Percentiles rank a stretch among this genome's conserved stretches.
Conservation (phyloP, 169 alveolate species). For the Plasmodium gaboni region DNA sequence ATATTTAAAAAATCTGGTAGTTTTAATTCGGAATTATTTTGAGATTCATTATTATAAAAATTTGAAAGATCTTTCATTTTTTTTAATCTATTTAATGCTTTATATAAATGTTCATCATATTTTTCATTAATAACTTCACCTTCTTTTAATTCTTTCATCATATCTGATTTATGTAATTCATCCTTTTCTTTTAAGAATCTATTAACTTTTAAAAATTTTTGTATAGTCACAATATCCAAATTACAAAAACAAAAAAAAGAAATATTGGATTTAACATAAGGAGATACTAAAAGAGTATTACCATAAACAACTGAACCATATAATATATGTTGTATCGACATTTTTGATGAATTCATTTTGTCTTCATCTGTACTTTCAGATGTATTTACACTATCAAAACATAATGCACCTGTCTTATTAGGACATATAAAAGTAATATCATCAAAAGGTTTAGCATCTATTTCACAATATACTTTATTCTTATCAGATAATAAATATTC, state of each 20-base stretch:
- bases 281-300: constrained; percentile 44
- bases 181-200: neutral
- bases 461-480: constrained; percentile 17
- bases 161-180: neutral
- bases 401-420: constrained; percentile 29
- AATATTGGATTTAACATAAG: constrained; percentile 5
- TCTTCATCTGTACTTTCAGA: neutral
- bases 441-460: constrained; percentile 54
- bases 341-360: constrained; percentile 4
- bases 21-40: too few relatives aligned
- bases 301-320: constrained; percentile 54
- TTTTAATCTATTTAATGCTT: constrained; percentile 35
- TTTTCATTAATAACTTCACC: neutral
- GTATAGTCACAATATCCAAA: neutral
- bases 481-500: constrained; percentile 1
- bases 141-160: neutral
- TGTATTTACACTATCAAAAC: constrained; percentile 32
- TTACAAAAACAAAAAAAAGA: constrained; percentile 61
- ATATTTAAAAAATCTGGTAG: too few relatives aligned
- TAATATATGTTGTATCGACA: constrained; percentile 13
- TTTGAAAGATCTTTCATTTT: neutral
- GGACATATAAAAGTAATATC: constrained; percentile 52
- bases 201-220: neutral
- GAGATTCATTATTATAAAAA: too few relatives aligned
- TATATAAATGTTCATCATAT: neutral